Base-by-base conservation (phyloP, 169 alveolate genomes). In the Eimeria praecox region DNA sequence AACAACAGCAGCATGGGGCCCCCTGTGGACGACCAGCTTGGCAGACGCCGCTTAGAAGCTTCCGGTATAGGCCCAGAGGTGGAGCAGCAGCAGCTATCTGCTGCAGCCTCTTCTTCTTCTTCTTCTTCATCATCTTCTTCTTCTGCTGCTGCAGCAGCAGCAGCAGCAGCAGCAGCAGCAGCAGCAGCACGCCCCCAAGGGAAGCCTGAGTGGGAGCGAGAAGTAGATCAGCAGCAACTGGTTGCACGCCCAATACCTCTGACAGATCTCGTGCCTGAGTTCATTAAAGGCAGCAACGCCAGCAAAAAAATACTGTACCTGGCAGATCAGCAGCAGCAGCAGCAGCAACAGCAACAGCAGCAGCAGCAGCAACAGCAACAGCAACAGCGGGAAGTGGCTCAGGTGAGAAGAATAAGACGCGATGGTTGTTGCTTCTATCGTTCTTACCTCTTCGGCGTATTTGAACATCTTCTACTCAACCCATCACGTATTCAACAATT, bases 371-470 rank as follows among this genome's bases (percentile, higher is more conserved):
- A 49, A 52, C 90, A 91, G 78, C 89, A 90, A 40, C 90, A 82
- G 90, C 90, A 82, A 35, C 49, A 49, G 92, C 54, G 71, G 52
- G 77, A 75, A n/a, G 71, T 27, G 69, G 27, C 87, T 44, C 22
- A 22, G 5, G 75, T 95, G 49, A 44, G 97, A 10, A 35, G 97
- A 49, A 46, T 95, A 30, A 59, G 95, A n/a, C 30, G 78, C 16
- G 97, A 95, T 73, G 97, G 97, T 3, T 83, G 95, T 66, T 95
- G 97, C 94, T 95, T 95, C 49, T 95, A 95, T 22, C 87, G 97
- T 3, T 86, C 94, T 52, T 95, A 71, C 38, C 46, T 92, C 62
- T 95, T 42, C 54, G 97, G 97, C 24, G 59, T 95, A 0, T 85
- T 95, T 35, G 89, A 86, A 69, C 38, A 1, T 49, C 22, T 94